phyloP scores from a whole-genome alignment of 768 basidiomycete species.

The Termitomyces eurrhizus region DNA sequence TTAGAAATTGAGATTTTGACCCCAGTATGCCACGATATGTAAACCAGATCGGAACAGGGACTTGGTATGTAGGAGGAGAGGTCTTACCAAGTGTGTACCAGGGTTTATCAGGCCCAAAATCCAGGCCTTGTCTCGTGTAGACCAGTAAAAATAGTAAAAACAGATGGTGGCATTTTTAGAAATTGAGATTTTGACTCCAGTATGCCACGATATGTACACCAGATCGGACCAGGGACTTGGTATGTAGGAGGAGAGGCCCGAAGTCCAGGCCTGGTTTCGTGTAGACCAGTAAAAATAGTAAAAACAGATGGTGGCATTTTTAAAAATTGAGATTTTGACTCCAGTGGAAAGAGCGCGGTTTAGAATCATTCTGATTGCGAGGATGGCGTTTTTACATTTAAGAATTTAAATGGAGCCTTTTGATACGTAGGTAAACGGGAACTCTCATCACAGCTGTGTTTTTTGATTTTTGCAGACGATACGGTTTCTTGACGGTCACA shows the following conservation, averaged over 20 bases:
- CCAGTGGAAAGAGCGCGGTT: neutral
- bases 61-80: neutral
- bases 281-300: neutral
- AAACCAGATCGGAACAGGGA: neutral
- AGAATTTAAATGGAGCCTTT: neutral
- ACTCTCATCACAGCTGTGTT: neutral
- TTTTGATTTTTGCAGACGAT: neutral
- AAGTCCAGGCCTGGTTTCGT: neutral
- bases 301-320: neutral
- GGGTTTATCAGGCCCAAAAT: neutral
- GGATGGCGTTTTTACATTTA: neutral
- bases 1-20: neutral
- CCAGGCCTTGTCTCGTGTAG: neutral
- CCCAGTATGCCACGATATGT: neutral
- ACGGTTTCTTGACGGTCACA: neutral
- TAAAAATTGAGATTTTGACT: neutral
- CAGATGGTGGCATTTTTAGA: neutral
- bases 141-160: neutral
- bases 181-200: neutral
- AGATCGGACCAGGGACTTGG: neutral
- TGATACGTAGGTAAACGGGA: neutral
- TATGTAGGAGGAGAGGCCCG: neutral
- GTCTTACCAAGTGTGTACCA: no score
- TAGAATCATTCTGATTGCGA: constrained; percentile 7
- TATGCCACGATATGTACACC: neutral